These are phyloP conservation scores for Solanum infundibuliforme DNA, from an alignment of 257 asterid genomes.

Conservation along the genomic window DNA sequence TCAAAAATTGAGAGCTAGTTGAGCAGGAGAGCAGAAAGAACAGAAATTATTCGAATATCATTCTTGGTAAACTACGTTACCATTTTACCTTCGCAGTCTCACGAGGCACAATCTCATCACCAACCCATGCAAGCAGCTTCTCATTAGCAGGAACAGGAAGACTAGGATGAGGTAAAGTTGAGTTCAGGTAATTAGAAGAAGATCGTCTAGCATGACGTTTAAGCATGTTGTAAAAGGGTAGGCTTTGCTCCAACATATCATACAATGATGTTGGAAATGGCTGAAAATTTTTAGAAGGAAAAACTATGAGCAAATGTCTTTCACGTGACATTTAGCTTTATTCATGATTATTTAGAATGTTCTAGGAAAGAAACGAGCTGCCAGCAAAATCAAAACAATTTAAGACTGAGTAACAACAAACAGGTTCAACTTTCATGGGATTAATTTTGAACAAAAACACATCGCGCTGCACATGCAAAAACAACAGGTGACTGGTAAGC, in stretches of 20 bases:
- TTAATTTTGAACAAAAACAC: background rate
- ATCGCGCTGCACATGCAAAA: background rate
- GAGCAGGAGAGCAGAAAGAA: background rate
- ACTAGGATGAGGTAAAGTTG: constrained; percentile 23
- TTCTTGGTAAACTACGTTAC: background rate
- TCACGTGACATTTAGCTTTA: background rate
- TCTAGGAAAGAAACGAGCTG: background rate
- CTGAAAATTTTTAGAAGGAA: constrained; percentile 27
- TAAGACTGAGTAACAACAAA: background rate
- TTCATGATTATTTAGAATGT: background rate
- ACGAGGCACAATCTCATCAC: constrained; percentile 78
- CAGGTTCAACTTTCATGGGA: background rate
- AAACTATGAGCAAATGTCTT: background rate
- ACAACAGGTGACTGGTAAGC: background rate
- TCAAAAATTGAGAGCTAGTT: background rate
- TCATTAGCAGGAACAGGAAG: constrained; percentile 74
- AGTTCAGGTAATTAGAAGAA: constrained; percentile 3
- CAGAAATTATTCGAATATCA: background rate
- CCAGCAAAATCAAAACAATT: background rate
- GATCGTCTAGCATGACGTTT: constrained; percentile 26
- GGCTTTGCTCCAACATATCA: constrained; percentile 72
- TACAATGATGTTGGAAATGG: constrained; percentile 60
- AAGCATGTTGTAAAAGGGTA: constrained; percentile 78
- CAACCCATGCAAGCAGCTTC: constrained; percentile 91
- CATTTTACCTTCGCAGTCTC: constrained; percentile 70